A percentile compares a stretch with the other conserved stretches of the same genome.
phyloP scores from a whole-genome alignment of 441 rosid genomes.

The Croton laevigatus region DNA sequence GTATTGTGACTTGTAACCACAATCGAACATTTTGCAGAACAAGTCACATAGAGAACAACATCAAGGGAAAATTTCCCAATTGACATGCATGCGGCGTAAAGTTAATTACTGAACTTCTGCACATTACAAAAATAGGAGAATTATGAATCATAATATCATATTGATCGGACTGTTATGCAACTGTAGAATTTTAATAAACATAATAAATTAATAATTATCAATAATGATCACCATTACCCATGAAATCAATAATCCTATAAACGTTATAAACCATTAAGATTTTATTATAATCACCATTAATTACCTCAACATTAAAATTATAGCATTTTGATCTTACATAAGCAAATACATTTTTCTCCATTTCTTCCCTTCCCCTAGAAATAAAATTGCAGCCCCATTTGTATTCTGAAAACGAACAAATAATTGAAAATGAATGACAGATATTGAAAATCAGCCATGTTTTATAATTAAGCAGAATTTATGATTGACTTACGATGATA shows the following conservation, averaged over 20 bases:
- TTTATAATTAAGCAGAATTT: not conserved
- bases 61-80: not conserved
- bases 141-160: not conserved
- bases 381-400: not conserved
- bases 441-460: not conserved
- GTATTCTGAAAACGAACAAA: not conserved
- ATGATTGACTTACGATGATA: not conserved
- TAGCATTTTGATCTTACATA: not conserved
- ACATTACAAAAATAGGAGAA: not conserved
- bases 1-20: slow-evolving; percentile 75
- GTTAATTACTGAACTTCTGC: not conserved
- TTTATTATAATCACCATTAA: too few relatives aligned
- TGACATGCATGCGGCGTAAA: not conserved
- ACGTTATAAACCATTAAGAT: not conserved
- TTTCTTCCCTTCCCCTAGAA: not conserved
- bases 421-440: not conserved
- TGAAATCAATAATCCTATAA: not conserved
- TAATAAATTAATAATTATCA: not conserved
- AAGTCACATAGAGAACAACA: slow-evolving; percentile 30
- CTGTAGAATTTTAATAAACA: not conserved
- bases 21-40: slow-evolving; percentile 52
- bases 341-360: not conserved
- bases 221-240: not conserved
- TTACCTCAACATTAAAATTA: too few relatives aligned
- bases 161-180: not conserved